phyloP scores from a whole-genome alignment of 1,284 basidiomycete genomes.

The Jaminaea rosea region DNA sequence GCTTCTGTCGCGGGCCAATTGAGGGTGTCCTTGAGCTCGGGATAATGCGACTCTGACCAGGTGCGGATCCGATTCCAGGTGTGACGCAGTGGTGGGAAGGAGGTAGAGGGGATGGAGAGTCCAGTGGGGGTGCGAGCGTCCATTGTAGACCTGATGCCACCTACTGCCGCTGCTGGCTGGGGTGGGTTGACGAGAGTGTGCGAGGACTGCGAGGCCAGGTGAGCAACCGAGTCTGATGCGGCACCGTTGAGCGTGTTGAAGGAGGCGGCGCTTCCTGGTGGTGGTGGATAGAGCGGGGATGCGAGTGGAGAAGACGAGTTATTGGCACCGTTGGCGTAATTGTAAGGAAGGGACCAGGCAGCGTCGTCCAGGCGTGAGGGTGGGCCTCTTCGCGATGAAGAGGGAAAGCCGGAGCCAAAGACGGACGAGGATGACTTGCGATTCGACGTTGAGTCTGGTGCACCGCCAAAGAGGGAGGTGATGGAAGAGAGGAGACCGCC shows the following conservation, averaged over 20 bases:
- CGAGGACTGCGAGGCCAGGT: conserved; percentile 15
- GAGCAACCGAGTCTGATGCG: conserved; percentile 15
- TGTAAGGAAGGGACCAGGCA: conserved; percentile 34
- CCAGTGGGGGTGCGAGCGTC: conserved; percentile 14
- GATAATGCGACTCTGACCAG: conserved; percentile 36
- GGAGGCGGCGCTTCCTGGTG: conserved; percentile 12
- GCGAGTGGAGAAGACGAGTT: conserved; percentile 1
- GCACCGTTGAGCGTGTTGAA: conserved; percentile 13
- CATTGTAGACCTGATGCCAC: neutral
- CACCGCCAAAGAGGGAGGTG: conserved; percentile 33
- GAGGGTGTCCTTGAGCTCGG: conserved; percentile 41
- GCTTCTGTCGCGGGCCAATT: conserved; percentile 40
- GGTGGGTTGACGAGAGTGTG: neutral
- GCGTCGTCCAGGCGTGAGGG: conserved; percentile 15
- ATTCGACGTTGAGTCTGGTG: neutral
- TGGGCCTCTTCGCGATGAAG: conserved; percentile 23
- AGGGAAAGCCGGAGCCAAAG: conserved; percentile 18
- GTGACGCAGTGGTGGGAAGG: conserved; percentile 39
- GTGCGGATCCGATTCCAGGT: conserved; percentile 39
- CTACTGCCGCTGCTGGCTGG: too few species aligned
- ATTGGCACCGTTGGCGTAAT: conserved; percentile 6
- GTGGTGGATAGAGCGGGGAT: conserved; percentile 14
- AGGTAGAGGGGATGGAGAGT: conserved; percentile 24
- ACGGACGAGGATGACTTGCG: conserved; percentile 11
- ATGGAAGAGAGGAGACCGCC: conserved; percentile 26